Conservation (phyloP, 768 basidiomycete genomes). For the Mycena polygramma region DNA sequence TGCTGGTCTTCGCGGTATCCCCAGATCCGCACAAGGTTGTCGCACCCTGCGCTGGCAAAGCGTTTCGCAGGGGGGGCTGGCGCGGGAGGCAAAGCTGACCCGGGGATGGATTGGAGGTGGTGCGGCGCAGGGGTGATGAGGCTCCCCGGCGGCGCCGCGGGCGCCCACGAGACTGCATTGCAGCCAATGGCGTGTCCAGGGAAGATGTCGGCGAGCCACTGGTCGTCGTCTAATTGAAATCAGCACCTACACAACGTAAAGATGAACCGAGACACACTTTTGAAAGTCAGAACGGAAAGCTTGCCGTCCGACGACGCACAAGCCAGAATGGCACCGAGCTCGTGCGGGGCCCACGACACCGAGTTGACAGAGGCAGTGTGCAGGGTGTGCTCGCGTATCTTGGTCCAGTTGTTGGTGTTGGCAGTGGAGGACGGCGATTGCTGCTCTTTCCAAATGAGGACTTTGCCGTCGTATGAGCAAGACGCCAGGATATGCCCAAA, state of each 20-base stretch:
- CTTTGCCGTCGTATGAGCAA: slow-evolving; percentile 99
- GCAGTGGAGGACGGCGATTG: slow-evolving; percentile 68
- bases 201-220: slow-evolving; percentile 96
- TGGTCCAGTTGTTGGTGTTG: slow-evolving; percentile 71
- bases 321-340: slow-evolving; percentile 95
- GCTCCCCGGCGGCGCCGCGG: slow-evolving; percentile 88
- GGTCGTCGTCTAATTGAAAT: slow-evolving; percentile 83
- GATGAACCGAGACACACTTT: slow-evolving; percentile 71
- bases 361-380: slow-evolving; percentile 98
- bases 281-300: slow-evolving; percentile 95
- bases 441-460: slow-evolving; percentile 98
- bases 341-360: slow-evolving; percentile 99
- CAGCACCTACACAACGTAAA: background rate
- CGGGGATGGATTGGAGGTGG: slow-evolving; percentile 59
- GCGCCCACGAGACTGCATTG: slow-evolving; percentile 98
- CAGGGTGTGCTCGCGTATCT: slow-evolving; percentile 94
- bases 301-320: slow-evolving; percentile 98
- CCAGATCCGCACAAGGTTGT: slow-evolving; percentile 97
- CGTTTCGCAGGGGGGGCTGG: slow-evolving; percentile 80
- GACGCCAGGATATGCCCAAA: slow-evolving; percentile 97
- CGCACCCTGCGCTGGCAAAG: slow-evolving; percentile 96
- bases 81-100: slow-evolving; percentile 53
- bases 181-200: slow-evolving; percentile 96
- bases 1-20: slow-evolving; percentile 88
- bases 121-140: slow-evolving; percentile 74